Percentiles rank a stretch among this genome's conserved stretches.
phyloP scores from a whole-genome alignment of 2,329 filamentous ascomycete genomes.

The Fusarium sterilihyphosum region DNA sequence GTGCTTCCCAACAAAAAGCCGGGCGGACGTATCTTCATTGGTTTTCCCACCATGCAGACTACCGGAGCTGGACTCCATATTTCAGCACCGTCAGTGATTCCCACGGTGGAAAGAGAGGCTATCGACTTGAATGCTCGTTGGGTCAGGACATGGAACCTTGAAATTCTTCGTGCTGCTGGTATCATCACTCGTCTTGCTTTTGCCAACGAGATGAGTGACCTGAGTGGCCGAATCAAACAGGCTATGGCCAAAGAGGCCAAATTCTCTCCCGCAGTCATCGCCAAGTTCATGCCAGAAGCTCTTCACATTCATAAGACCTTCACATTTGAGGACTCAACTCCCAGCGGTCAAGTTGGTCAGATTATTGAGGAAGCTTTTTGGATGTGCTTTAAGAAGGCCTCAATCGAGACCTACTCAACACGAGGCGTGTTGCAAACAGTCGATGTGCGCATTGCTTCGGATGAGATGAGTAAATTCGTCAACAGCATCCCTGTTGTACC shows the following conservation, averaged over 20 bases:
- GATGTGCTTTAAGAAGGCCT: conserved; percentile 85
- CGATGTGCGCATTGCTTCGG: conserved; percentile 78
- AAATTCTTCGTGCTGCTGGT: conserved; percentile 90
- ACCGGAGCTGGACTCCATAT: conserved; percentile 94
- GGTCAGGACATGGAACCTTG: conserved; percentile 94
- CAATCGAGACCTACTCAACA: conserved; percentile 88
- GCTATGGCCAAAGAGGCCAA: conserved; percentile 58
- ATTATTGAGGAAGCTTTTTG: conserved; percentile 96
- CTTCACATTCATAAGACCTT: conserved; percentile 88
- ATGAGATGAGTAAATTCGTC: conserved; percentile 77
- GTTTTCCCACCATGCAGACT: conserved; percentile 96
- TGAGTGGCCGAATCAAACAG: conserved; percentile 69
- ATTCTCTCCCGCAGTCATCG: conserved; percentile 71
- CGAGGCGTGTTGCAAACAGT: conserved; percentile 87
- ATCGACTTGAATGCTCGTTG: conserved; percentile 96
- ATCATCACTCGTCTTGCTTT: conserved; percentile 92
- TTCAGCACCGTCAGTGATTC: conserved; percentile 94
- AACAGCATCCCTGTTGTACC: conserved; percentile 89
- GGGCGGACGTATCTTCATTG: conserved; percentile 91
- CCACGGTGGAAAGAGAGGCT: conserved; percentile 95
- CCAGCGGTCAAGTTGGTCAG: conserved; percentile 82
- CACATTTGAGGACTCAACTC: conserved; percentile 89
- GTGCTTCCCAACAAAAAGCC: conserved; percentile 87
- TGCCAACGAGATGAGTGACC: conserved; percentile 82
- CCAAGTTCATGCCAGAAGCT: conserved; percentile 78